Conservation (phyloP, 1,139 yeast genomes). For the Kodamaea sp. region DNA sequence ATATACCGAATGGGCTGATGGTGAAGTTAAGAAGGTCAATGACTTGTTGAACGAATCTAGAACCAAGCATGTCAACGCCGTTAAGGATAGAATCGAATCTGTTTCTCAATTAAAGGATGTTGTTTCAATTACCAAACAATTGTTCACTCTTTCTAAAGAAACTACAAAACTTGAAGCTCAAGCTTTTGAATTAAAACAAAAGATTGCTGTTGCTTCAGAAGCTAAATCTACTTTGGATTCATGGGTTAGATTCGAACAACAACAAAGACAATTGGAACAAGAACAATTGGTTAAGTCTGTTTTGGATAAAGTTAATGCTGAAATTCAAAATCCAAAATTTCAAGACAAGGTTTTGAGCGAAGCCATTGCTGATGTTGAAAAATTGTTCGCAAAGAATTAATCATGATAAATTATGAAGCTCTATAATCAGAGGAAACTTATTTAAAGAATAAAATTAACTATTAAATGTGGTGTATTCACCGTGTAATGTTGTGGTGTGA, state of each 20-base stretch:
- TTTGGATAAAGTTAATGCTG: constrained; percentile 83
- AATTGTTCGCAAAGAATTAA: constrained; percentile 57
- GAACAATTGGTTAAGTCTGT: constrained; percentile 84
- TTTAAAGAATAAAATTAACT: too few species aligned
- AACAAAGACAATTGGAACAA: constrained; percentile 95
- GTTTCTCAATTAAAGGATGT: constrained; percentile 91
- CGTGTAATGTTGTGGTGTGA: too few species aligned
- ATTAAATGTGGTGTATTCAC: too few species aligned
- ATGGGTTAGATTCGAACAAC: constrained; percentile 98
- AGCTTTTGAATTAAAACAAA: constrained; percentile 88
- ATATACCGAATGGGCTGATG: constrained; percentile 92
- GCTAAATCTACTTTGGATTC: constrained; percentile 96
- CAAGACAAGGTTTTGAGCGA: constrained; percentile 90
- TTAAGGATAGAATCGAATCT: constrained; percentile 83
- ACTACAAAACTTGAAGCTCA: constrained; percentile 94
- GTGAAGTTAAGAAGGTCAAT: constrained; percentile 80
- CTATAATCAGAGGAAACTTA: too few species aligned
- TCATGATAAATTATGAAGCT: not conserved
- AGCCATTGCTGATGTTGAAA: constrained; percentile 89
- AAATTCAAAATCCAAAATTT: constrained; percentile 83
- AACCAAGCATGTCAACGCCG: constrained; percentile 86
- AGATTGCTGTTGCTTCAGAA: constrained; percentile 80
- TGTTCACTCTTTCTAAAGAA: constrained; percentile 92
- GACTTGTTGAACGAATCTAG: constrained; percentile 84
- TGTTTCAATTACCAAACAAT: constrained; percentile 83